Evolutionary conservation across 768 basidiomycete genomes (phyloP), one percentile per base, ranked within the genome.

Genomic region (Gautieria morchelliformis): DNA sequence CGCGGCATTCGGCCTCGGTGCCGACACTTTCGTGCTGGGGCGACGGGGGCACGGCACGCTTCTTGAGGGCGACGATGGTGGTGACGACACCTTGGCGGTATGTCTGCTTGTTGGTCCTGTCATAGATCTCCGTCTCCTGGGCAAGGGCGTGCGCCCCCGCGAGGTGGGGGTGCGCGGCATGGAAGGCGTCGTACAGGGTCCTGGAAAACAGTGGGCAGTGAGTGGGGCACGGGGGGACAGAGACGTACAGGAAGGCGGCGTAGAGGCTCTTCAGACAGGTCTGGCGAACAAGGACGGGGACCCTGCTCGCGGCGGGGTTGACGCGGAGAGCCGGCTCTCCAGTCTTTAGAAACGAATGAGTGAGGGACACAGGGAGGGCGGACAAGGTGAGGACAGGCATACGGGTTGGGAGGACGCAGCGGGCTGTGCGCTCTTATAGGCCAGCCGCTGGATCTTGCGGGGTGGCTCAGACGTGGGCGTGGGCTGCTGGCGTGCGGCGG

Each of bases 51-150:
- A 72, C 64, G 0, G 78, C 66, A 0, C 83, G 76, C 60, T 68
- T 74, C 66, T 82, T 82, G 19, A 84, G 65, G 17, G 76, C 61
- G 14, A 79, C 76, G 24, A 84, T 72, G 19, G 75, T 74, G 32
- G 71, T 71, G 48, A 82, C 81, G 42, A 80, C 70, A 8, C 78
- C 78, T 80, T 82, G 59, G 51, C 90, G 86, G 69, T 95, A 95
- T 0, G 90, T 90, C 48, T 80, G 67, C 69, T 89, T 91, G 53
- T 76, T 85, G 0, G 87, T 81, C 60, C 81, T 82, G 24, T 74
- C 75, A 69, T 92, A 93, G 0, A 92, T 76, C 59, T 91, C 85
- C 35, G 81, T 79, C 65, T 95, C 93, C 64, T 95, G 91, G 50
- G 73, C 78, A 10, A 92, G 76, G 4, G 93, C 83, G 70, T 95